phyloP scores from a whole-genome alignment of 2,329 filamentous ascomycete species.

The Aspergillus felis region DNA sequence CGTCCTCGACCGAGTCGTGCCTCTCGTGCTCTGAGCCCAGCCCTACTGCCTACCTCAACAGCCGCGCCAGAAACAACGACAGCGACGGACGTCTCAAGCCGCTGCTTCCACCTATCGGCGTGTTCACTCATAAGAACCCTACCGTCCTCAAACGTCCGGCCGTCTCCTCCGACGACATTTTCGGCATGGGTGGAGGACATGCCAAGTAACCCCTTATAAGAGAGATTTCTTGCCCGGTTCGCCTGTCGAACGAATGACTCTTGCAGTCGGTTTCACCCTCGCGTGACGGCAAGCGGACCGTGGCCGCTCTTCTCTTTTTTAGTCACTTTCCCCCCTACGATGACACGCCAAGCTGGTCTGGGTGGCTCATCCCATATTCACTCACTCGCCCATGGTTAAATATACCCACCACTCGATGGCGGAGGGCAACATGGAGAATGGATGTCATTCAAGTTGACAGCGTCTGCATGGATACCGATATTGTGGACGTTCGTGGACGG shows the following conservation, averaged over 20 bases:
- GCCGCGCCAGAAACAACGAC: slow-evolving; percentile 6
- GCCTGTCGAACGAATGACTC: background rate
- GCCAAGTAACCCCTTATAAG: slow-evolving; percentile 1
- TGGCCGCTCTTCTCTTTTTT: background rate
- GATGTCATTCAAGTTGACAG: background rate
- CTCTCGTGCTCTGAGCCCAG: slow-evolving; percentile 17
- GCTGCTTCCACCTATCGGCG: slow-evolving; percentile 12
- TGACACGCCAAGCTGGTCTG: background rate
- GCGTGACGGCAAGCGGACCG: background rate
- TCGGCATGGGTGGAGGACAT: background rate
- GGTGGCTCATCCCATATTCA: background rate
- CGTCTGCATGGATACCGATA: background rate
- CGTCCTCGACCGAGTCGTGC: slow-evolving; percentile 12
- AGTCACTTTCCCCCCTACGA: background rate
- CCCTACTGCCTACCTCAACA: slow-evolving; percentile 7
- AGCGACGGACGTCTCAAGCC: background rate
- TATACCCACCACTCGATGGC: background rate
- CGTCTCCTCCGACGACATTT: slow-evolving; percentile 15
- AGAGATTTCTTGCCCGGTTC: background rate
- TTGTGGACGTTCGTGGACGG: background rate
- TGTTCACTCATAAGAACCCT: background rate
- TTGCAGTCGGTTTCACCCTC: background rate
- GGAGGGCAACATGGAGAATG: background rate
- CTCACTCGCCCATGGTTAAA: background rate
- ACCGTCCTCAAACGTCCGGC: slow-evolving; percentile 8